Evolutionary conservation across 257 asterid species (phyloP).

Genomic region (Solanum rostratum): DNA sequence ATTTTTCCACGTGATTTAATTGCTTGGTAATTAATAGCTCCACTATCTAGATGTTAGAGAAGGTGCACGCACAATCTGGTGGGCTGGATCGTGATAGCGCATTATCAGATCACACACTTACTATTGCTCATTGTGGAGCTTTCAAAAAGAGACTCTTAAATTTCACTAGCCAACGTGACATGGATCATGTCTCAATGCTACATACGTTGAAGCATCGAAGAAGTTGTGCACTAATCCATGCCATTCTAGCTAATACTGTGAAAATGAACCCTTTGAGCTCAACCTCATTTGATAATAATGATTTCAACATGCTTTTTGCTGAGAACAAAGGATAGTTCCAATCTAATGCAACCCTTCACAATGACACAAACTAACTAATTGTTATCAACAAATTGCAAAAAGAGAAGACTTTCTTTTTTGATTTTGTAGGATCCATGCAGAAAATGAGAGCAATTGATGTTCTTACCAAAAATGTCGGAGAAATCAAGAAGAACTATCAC

Average conservation of each 20-base stretch:
- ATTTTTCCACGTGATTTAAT: too few relatives aligned
- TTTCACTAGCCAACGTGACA: conserved; percentile 16
- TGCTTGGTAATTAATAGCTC: too few relatives aligned
- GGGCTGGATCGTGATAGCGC: too few relatives aligned
- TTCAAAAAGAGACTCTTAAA: conserved; percentile 16
- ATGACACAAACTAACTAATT: conserved; percentile 3
- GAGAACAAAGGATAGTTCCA: conserved; percentile 28
- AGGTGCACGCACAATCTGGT: too few relatives aligned
- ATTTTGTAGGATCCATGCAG: conserved; percentile 34
- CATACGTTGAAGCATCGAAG: conserved; percentile 10
- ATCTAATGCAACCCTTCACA: conserved; percentile 45
- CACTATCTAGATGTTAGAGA: too few relatives aligned
- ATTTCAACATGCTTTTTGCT: conserved; percentile 16
- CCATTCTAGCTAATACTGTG: conserved; percentile 7
- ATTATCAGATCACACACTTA: conserved; percentile 19
- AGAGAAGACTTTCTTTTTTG: conserved; percentile 2
- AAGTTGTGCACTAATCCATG: conserved; percentile 20
- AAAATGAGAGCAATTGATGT: conserved; percentile 42
- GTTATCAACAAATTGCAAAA: conserved; percentile 9
- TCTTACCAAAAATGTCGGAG: conserved; percentile 26
- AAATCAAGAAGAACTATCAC: conserved; percentile 35
- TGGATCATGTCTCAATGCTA: conserved; percentile 8
- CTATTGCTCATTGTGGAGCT: conserved; percentile 9
- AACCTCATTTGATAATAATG: conserved; percentile 21
- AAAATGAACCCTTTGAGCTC: conserved; percentile 46